Evolutionary conservation across 2,329 filamentous ascomycete species (phyloP), one percentile per base, ranked within the genome.

Genomic region (Sporothrix brunneoviolacea): DNA sequence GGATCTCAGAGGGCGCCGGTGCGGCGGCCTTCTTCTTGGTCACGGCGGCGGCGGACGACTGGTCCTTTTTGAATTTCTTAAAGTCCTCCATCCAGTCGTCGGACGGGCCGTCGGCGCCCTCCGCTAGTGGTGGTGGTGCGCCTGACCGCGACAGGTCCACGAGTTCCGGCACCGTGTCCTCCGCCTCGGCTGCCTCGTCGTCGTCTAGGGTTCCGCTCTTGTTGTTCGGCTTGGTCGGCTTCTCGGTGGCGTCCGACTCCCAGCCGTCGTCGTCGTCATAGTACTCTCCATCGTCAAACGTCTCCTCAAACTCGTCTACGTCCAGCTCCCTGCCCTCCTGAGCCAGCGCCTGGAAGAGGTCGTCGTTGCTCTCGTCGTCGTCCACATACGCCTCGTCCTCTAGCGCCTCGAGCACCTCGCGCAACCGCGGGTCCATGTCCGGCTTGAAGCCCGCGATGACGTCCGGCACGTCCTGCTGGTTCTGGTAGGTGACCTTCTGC

Each of bases 301-400:
- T 71, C 51, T 80, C 80, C 37, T 93, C 85, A 65, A 91, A 97
- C 55, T 94, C 89, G 40, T 83, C 77, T 28, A 82, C 74, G n/a
- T 72, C 72, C 64, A 79, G 73, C 63, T 72, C 74, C 59, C 76
- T 67, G 8, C 69, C 65, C 30, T 70, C 70, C 51, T 71, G 69
- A 27, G 74, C 65, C 15, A 73, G 61, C 50, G 65, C 65, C 50
- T 72, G 80, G 66, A 98, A 97, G 46, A 97, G 70, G 50, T 93
- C 87, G 21, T 93, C 88, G 52, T 91, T 87, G n/a, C 91, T 87
- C 27, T 87, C 87, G n/a, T 93, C 88, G 32, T 87, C 77, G 43
- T 87, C 91, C 2, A 98, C 91, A 63, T 89, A 98, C 3, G 86
- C 91, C 21, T 98, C 93, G 62, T 98, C 93, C 43, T 98, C 93